Evolutionary conservation across 2,329 filamentous ascomycete genomes (phyloP), one percentile per base, ranked within the genome.

Genomic region (Boeremia exigua): DNA sequence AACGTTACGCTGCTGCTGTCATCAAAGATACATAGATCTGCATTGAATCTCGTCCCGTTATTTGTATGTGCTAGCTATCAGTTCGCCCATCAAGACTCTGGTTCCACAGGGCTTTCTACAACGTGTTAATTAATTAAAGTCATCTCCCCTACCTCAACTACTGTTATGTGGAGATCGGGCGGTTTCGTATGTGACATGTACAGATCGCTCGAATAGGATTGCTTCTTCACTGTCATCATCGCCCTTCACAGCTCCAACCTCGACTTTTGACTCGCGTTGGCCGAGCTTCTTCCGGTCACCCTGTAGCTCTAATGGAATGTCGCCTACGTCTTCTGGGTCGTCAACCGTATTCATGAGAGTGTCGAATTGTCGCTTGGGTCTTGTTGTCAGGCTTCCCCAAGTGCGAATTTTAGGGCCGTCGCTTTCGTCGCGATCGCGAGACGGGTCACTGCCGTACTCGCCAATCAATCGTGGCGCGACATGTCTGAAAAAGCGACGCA

Each of bases 401-500:
- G 57, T 58, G 23, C 43, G 59, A 23, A 50, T 46, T 28, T 44
- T 48, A 12, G 28, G 50, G 27, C 54, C 55, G 47, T 40, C 11
- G 37, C 47, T 42, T 14, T 25, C 14, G 27, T 34, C 38, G 27
- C 15, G 25, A 7, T 34, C 38, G 15, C 15, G 25, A 7, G 32
- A 36, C 11, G 32, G 30, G 1, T 46, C 19, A 36, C 36, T 23
- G 6, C 19, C 36, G 6, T 36, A 1, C 72, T 77, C 60, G 32
- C 62, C 59, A 29, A 65, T 60, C 17, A 63, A 28, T 2, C 33
- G 56, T 2, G 76, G 76, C 0, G 75, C 70, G 10, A 78, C 63
- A 48, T 77, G 74, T 2, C 66, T 66, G 54, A 78, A 68, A 68
- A 79, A 79, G 15, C 75, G 75, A 25, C 74, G 71, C 1, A 79